These are phyloP conservation scores for Geotrichum europaeum DNA, from an alignment of 1,139 yeast species.

Conservation along the genomic window DNA sequence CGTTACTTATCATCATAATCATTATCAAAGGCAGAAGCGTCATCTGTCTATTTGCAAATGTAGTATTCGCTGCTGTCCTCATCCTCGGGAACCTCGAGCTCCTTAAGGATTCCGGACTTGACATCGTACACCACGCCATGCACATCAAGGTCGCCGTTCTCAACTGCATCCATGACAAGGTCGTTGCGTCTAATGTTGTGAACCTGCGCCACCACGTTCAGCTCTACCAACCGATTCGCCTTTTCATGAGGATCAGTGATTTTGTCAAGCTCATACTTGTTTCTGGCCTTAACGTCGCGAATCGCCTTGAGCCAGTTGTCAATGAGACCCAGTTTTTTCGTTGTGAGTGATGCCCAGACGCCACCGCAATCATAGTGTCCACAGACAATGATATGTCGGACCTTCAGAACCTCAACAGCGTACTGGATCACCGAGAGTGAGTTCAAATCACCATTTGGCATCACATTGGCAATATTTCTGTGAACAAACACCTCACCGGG, in stretches of 20 bases:
- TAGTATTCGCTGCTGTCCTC: conserved; percentile 24
- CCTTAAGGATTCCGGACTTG: conserved; percentile 59
- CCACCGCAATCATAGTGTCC: conserved; percentile 99
- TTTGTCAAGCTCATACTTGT: conserved; percentile 38
- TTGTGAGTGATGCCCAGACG: conserved; percentile 74
- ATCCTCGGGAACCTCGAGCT: conserved; percentile 38
- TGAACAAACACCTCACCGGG: conserved; percentile 97
- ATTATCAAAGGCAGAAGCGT: conserved; percentile 9
- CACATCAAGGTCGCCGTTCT: conserved; percentile 69
- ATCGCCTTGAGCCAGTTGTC: conserved; percentile 75
- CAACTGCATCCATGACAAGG: conserved; percentile 66
- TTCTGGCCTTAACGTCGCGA: conserved; percentile 60
- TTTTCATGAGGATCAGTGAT: conserved; percentile 42
- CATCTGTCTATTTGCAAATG: conserved; percentile 10
- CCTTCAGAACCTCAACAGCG: conserved; percentile 82
- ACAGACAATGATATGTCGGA: conserved; percentile 77
- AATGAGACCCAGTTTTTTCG: conserved; percentile 61
- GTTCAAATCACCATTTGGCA: conserved; percentile 65
- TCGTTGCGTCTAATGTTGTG: conserved; percentile 59
- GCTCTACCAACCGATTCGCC: conserved; percentile 65
- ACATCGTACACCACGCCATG: conserved; percentile 90
- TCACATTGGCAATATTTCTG: conserved; percentile 83
- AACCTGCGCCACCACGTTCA: conserved; percentile 64
- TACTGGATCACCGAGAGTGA: conserved; percentile 82
- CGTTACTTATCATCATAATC: conserved; percentile 1